phyloP scores from a whole-genome alignment of 148 eudicot genomes.

The Fagopyrum tataricum region DNA sequence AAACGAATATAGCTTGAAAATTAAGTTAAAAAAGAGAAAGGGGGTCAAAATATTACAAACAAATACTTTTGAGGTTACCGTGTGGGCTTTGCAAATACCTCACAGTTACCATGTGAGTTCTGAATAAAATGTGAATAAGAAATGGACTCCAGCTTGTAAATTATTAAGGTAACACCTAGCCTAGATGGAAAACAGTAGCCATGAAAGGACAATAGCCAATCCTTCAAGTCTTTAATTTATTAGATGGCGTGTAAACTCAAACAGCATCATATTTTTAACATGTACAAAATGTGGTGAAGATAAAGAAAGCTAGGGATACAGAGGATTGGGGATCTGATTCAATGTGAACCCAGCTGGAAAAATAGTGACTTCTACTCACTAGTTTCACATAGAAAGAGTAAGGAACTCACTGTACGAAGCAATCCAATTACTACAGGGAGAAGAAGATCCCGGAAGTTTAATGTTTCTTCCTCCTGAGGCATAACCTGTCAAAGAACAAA shows the following conservation, averaged over 20 bases:
- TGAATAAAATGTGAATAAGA: not conserved
- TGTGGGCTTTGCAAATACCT: too few species aligned
- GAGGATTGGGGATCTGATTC: not conserved
- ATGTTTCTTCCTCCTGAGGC: conserved; percentile 59
- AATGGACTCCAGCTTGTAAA: not conserved
- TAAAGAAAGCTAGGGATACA: not conserved
- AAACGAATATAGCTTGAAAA: not conserved
- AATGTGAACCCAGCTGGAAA: not conserved
- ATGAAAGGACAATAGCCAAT: not conserved
- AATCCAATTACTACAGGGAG: conserved; percentile 82
- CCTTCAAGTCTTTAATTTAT: not conserved
- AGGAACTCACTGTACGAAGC: conserved; percentile 76
- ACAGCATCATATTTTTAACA: not conserved
- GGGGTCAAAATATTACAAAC: not conserved
- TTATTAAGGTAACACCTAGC: not conserved
- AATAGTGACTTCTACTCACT: not conserved
- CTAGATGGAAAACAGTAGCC: not conserved
- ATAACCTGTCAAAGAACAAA: conserved; percentile 44
- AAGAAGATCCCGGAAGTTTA: conserved; percentile 68
- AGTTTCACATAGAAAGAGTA: not conserved
- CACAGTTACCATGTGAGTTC: too few species aligned
- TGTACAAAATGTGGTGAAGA: not conserved
- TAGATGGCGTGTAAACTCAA: not conserved
- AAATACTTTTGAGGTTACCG: too few species aligned
- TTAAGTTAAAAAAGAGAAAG: not conserved